These are phyloP conservation scores for Pyrenophora graminea DNA, from an alignment of 2,329 filamentous ascomycete genomes.

Conservation along the genomic window DNA sequence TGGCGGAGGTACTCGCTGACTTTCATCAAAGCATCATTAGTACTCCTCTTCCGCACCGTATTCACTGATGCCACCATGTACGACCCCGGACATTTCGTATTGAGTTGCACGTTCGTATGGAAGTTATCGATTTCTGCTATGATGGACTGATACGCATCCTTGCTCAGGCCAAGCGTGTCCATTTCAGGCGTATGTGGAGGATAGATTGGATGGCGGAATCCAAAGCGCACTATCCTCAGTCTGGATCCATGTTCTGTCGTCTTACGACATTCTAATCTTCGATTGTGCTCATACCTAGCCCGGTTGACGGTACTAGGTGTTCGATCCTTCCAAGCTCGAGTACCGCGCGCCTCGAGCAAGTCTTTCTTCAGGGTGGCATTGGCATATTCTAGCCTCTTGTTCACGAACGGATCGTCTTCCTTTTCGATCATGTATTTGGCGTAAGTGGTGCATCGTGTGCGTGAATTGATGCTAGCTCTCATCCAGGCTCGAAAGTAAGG, in stretches of 20 bases:
- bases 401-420: slow-evolving; percentile 30
- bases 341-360: slow-evolving; percentile 6
- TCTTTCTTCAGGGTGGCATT: slow-evolving; percentile 6
- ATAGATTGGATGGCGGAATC: slow-evolving; percentile 27
- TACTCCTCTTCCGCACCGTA: slow-evolving; percentile 18
- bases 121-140: slow-evolving; percentile 24
- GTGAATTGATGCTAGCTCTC: slow-evolving; percentile 29
- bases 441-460: slow-evolving; percentile 26
- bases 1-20: slow-evolving; percentile 28
- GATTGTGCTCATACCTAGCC: slow-evolving; percentile 31
- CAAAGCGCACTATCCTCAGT: slow-evolving; percentile 27
- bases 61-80: slow-evolving; percentile 13
- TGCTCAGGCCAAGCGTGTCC: slow-evolving; percentile 26
- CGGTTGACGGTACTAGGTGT: slow-evolving; percentile 19
- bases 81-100: slow-evolving; percentile 4
- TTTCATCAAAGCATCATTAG: slow-evolving; percentile 21
- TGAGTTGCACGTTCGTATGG: slow-evolving; percentile 6
- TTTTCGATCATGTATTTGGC: slow-evolving; percentile 32
- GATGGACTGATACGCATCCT: slow-evolving; percentile 17
- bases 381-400: slow-evolving; percentile 27
- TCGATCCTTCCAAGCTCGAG: slow-evolving; percentile 17
- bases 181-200: slow-evolving; percentile 34
- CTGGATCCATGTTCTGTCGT: slow-evolving; percentile 27
- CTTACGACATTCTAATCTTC: slow-evolving; percentile 29
- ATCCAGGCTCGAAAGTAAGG: slow-evolving; percentile 34